Conservation (phyloP, 2,329 filamentous ascomycete species). For the Aspergillus phoenicis region DNA sequence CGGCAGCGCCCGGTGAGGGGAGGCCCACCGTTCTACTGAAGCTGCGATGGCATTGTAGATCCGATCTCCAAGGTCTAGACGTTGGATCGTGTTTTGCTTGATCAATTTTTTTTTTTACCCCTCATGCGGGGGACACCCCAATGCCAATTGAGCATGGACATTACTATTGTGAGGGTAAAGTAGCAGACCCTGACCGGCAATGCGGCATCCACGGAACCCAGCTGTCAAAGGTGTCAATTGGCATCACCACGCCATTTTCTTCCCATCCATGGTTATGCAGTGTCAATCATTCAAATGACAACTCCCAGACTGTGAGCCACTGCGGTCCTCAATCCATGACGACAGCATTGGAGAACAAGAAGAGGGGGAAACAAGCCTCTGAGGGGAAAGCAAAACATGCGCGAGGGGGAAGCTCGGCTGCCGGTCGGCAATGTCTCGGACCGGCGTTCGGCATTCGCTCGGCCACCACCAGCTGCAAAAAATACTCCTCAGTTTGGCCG, state of each 20-base stretch:
- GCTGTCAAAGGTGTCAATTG: too few relatives aligned
- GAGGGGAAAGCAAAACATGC: not conserved
- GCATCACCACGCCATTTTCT: too few relatives aligned
- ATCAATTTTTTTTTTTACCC: not conserved
- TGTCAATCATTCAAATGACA: too few relatives aligned
- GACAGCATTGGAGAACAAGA: not conserved
- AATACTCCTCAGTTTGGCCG: not conserved
- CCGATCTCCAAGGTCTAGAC: too few relatives aligned
- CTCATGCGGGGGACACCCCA: not conserved
- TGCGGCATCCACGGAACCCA: too few relatives aligned
- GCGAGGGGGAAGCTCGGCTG: not conserved
- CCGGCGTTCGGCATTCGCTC: not conserved
- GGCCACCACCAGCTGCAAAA: not conserved
- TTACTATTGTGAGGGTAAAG: not conserved
- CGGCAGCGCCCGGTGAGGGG: not conserved
- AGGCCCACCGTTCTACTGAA: not conserved
- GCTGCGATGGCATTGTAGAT: too few relatives aligned
- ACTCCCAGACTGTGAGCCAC: too few relatives aligned
- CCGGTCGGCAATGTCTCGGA: not conserved
- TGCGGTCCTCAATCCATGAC: not conserved
- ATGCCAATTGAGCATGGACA: not conserved
- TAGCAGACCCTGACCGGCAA: not conserved
- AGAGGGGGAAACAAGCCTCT: not conserved
- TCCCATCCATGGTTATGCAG: too few relatives aligned
- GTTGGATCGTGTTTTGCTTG: too few relatives aligned